Base-by-base conservation (phyloP, 164 flowering plant species). In the Stephania japonica region DNA sequence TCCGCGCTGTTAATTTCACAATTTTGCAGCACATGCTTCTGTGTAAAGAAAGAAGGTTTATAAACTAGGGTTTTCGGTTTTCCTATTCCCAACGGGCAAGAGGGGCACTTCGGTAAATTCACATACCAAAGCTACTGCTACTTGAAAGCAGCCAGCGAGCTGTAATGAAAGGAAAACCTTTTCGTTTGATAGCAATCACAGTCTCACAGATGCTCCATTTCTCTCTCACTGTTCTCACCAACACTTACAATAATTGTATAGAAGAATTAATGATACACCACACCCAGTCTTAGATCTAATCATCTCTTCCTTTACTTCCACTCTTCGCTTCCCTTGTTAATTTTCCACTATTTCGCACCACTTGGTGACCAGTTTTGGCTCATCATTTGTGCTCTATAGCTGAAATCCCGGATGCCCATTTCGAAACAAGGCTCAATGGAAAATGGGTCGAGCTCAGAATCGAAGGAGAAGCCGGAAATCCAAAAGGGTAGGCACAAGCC, bases 401-500 rank as follows among this genome's bases (percentile, higher is more conserved):
- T 59, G 64, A 24, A 18, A 4, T 59, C 21, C 21, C 21, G n/a
- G 62, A 16, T 19, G 67, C 80, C 74, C 75, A 70, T 78, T 79
- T 81, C 68, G 59, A 72, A 18, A 38, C 77, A 78, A 47, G 76
- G 77, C 73, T 32, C 65, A 83, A 91, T 89, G 96, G 90, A 84
- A 77, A 38, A 76, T 80, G 92, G 91, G 86, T 89, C 93, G 72
- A 86, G 83, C 76, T 85, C 88, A 77, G 81, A 80, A 74, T 6
- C 79, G 1, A 44, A 16, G 24, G 77, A 76, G 14, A 84, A 80
- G 77, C 65, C 72, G 2, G 71, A 61, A 70, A 77, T 59, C 62
- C 67, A 49, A 63, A 83, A 75, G 81, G 86, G 82, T 61, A 67
- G 65, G 44, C 25, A 42, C 27, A 87, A 78, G 56, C 80, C 78